phyloP scores from a whole-genome alignment of 495 filamentous ascomycete genomes.

The Pseudomonodictys pantanalensis region DNA sequence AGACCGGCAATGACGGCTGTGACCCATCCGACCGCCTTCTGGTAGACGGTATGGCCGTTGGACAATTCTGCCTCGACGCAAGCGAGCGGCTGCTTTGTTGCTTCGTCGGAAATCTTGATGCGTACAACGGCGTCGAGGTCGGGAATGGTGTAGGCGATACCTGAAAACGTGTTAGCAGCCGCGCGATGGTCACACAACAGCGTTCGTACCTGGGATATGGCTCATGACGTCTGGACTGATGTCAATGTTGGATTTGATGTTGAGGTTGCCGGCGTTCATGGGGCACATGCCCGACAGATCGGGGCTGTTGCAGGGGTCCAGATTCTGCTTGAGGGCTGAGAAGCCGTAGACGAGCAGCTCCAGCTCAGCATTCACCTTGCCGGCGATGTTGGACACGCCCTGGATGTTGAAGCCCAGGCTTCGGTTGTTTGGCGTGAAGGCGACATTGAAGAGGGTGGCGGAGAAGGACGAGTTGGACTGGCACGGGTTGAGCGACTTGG shows the following conservation, averaged over 20 bases:
- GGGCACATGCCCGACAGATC: slow-evolving; percentile 79
- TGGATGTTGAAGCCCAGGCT: slow-evolving; percentile 72
- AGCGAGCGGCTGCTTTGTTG: slow-evolving; percentile 61
- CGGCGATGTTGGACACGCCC: slow-evolving; percentile 79
- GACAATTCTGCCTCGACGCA: slow-evolving; percentile 88
- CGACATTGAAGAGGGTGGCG: slow-evolving; percentile 79
- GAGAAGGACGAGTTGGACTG: slow-evolving; percentile 70
- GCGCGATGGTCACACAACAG: not conserved
- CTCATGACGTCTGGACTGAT: slow-evolving; percentile 56
- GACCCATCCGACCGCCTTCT: slow-evolving; percentile 83
- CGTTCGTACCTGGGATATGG: slow-evolving; percentile 63
- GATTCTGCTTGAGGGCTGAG: slow-evolving; percentile 55
- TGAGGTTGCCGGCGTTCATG: slow-evolving; percentile 83
- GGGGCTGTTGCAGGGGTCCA: slow-evolving; percentile 72
- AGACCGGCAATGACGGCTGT: slow-evolving; percentile 84
- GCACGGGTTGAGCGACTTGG: slow-evolving; percentile 45
- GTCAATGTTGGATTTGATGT: slow-evolving; percentile 63
- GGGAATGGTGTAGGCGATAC: slow-evolving; percentile 83
- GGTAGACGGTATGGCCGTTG: slow-evolving; percentile 90
- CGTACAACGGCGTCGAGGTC: slow-evolving; percentile 88
- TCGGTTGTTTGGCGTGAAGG: slow-evolving; percentile 71
- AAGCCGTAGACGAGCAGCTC: slow-evolving; percentile 80
- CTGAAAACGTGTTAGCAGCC: slow-evolving; percentile 35
- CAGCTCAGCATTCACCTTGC: slow-evolving; percentile 77
- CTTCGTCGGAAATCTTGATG: slow-evolving; percentile 68